Percentiles rank a stretch among this genome's conserved stretches.
These are phyloP conservation scores for Carallia brachiata DNA, from an alignment of 345 rosid species.

Conservation along the genomic window DNA sequence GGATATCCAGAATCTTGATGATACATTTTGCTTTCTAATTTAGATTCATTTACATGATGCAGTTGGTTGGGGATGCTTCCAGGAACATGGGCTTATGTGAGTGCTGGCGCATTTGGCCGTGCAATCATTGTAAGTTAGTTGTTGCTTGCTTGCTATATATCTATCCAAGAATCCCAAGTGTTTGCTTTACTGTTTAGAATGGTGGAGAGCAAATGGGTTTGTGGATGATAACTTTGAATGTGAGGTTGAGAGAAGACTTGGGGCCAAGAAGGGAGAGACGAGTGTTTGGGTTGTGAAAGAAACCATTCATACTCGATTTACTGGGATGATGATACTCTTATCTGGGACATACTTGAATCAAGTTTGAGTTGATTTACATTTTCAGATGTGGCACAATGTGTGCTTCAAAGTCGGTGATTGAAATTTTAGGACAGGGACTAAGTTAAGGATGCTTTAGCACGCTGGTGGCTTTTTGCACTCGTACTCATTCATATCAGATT, in stretches of 20 bases:
- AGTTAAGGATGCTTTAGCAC: no score
- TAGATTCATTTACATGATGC: constrained; percentile 29
- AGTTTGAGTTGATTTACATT: no score
- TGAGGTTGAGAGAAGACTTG: neutral
- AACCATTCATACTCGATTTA: no score
- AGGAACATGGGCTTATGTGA: constrained; percentile 98
- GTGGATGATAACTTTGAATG: neutral
- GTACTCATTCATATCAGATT: no score
- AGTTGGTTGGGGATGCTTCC: constrained; percentile 99
- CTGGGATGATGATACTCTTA: no score
- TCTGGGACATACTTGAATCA: no score
- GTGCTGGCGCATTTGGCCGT: constrained; percentile 94
- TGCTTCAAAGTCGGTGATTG: no score
- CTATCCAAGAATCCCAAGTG: neutral
- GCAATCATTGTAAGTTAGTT: constrained; percentile 74
- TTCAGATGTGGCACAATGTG: no score
- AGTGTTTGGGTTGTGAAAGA: no score
- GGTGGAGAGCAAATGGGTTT: neutral
- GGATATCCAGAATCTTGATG: neutral
- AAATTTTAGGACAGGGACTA: no score
- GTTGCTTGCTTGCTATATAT: neutral
- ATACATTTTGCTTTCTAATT: constrained; percentile 7
- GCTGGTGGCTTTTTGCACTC: no score
- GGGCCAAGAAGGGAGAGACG: no score
- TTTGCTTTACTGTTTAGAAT: neutral